Base-by-base conservation (phyloP, 176 grass and related monocot genomes). In the Raddia guianensis region DNA sequence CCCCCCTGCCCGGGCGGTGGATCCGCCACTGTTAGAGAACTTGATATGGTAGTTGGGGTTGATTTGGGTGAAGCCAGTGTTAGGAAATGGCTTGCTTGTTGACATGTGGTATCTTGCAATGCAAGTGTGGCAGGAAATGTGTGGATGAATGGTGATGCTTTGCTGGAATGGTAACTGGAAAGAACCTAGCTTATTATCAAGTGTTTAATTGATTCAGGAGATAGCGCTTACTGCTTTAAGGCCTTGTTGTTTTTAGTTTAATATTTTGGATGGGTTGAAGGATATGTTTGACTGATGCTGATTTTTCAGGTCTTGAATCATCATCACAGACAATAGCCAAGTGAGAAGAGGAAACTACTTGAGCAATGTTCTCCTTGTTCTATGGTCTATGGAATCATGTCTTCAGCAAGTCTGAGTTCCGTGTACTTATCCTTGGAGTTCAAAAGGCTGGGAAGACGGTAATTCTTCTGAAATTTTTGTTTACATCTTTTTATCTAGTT, bases 341-440 rank as follows among this genome's bases (percentile, higher is more conserved):
- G 68, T 70, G 51, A 19, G 75, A 15, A 72, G 71, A 75, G 35
- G 35, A 48, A 33, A 27, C 49, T 77, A 53, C 37, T 45, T 62
- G 33, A 89, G 68, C 70, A 18, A 99, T 99, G 96, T 99, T 99
- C 80, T 99, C 96, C 68, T 91, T 99, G 84, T 90, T 99, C 52
- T 93, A 95, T 86, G 96, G 96, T 59, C 84, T 99, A 13, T 99
- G 96, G 96, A 88, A 99, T 18, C 88, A 91, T 61, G 81, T 91
- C n/a, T 95, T 99, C 80, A 99, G 90, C 90, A 99, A 95, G 93
- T 63, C 96, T 9, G 93, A 99, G 85, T 99, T 91, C 77, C 93
- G 84, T 74, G 88, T 99, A 46, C 93, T 99, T 82, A 93, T 99
- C 77, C 93, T 99, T 66, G 96, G 93, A 76, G 90, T 99, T 49